A percentile compares a stretch with the other conserved stretches of the same genome.
These are phyloP conservation scores for Halenospora varia DNA, from an alignment of 495 filamentous ascomycete genomes.

Conservation along the genomic window DNA sequence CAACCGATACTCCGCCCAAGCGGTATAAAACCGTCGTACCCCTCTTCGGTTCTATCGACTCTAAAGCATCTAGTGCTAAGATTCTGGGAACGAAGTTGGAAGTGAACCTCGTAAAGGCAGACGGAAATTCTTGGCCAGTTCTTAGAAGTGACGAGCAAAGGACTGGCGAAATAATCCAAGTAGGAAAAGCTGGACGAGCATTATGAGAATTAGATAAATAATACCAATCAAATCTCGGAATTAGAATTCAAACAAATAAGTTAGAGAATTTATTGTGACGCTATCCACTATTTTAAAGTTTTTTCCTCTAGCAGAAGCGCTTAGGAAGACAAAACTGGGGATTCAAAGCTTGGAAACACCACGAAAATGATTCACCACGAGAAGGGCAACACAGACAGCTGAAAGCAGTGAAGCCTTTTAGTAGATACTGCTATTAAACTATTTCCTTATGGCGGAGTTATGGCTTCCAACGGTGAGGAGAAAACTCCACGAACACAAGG, in stretches of 20 bases:
- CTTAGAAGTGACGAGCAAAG: constrained; percentile 76
- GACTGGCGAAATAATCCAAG: constrained; percentile 60
- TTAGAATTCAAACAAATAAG: neutral
- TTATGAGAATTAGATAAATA: constrained; percentile 28
- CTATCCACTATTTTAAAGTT: too few species aligned
- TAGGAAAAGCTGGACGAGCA: constrained; percentile 70
- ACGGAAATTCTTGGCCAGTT: constrained; percentile 85
- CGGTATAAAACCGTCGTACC: constrained; percentile 70
- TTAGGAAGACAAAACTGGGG: too few species aligned
- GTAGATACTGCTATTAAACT: too few species aligned
- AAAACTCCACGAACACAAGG: too few species aligned
- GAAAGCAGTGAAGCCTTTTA: too few species aligned
- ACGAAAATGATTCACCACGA: too few species aligned
- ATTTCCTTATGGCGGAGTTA: too few species aligned
- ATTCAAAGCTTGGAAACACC: too few species aligned
- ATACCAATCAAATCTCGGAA: neutral
- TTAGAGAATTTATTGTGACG: neutral
- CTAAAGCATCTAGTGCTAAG: constrained; percentile 69
- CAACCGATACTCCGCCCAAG: constrained; percentile 71
- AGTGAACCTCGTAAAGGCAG: constrained; percentile 74
- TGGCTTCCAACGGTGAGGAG: too few species aligned
- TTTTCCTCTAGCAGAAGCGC: too few species aligned
- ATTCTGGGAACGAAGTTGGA: constrained; percentile 96
- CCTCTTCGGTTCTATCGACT: constrained; percentile 72
- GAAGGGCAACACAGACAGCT: too few species aligned